A percentile compares a stretch with the other conserved stretches of the same genome.
Evolutionary conservation across 225 moss, liverwort and hornwort species (phyloP).

Genomic region (Sphagnum contortum): DNA sequence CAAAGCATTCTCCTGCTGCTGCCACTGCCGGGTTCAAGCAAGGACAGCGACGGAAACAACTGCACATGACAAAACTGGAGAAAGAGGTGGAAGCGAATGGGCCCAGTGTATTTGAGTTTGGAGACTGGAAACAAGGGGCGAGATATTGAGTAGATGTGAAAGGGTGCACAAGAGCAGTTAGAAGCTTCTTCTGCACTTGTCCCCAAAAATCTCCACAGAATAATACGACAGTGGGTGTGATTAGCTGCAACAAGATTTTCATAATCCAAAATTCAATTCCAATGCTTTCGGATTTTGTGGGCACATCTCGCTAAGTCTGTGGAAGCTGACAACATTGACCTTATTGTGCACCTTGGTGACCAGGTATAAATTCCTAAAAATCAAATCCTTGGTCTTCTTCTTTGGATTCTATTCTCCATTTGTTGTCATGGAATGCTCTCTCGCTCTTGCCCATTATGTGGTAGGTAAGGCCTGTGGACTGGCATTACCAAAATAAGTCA

Average conservation of each 20-base stretch:
- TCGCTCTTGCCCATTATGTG: too few relatives aligned
- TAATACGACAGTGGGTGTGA: conserved; percentile 51
- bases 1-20: too few relatives aligned
- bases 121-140: conserved; percentile 37
- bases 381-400: too few relatives aligned
- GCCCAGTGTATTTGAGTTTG: conserved; percentile 57
- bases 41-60: not conserved
- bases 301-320: conserved; percentile 57
- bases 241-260: conserved; percentile 97
- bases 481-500: too few relatives aligned
- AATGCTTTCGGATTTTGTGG: conserved; percentile 65
- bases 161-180: conserved; percentile 20
- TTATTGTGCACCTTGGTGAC: conserved; percentile 87
- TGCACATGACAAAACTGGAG: conserved; percentile 1
- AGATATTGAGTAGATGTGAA: conserved; percentile 51
- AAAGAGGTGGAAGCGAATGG: conserved; percentile 29
- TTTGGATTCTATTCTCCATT: too few relatives aligned
- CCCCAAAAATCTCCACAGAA: conserved; percentile 24
- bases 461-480: too few relatives aligned
- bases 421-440: too few relatives aligned
- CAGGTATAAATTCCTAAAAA: conserved; percentile 34
- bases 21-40: too few relatives aligned
- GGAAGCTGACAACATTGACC: conserved; percentile 51
- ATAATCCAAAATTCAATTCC: conserved; percentile 72
- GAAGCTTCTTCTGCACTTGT: conserved; percentile 65